phyloP scores from a whole-genome alignment of 169 alveolate genomes.

The Plasmodium falciparum region DNA sequence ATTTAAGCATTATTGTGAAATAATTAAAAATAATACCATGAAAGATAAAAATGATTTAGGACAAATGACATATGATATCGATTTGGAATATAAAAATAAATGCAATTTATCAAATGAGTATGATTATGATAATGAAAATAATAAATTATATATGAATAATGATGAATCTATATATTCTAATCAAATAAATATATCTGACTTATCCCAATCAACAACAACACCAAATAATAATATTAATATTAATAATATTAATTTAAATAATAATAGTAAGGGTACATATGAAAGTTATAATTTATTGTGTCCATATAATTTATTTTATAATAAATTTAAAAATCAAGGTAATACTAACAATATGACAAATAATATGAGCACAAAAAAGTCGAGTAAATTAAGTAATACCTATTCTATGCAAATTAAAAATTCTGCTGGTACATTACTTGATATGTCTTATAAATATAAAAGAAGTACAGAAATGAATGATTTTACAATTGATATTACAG shows the following conservation, averaged over 20 bases:
- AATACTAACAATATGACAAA: constrained; percentile 30
- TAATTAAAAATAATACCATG: constrained; percentile 9
- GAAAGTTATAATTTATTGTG: constrained; percentile 51
- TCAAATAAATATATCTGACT: constrained; percentile 17
- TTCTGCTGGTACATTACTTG: constrained; percentile 33
- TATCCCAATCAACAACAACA: neutral
- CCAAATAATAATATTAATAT: too few species aligned
- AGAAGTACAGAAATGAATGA: constrained; percentile 39
- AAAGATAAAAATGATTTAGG: neutral
- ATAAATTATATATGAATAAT: constrained; percentile 1
- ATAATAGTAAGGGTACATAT: constrained; percentile 14
- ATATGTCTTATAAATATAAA: constrained; percentile 37
- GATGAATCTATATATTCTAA: constrained; percentile 13
- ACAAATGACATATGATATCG: constrained; percentile 9
- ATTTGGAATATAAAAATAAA: constrained; percentile 7
- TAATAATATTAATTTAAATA: too few species aligned
- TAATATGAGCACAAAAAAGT: constrained; percentile 3
- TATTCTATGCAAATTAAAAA: constrained; percentile 52
- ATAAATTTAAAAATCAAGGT: constrained; percentile 39
- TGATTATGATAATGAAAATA: constrained; percentile 34
- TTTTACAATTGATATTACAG: constrained; percentile 39
- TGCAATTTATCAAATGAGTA: neutral
- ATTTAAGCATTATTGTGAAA: constrained; percentile 64
- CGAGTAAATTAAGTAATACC: constrained; percentile 38
- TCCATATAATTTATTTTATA: constrained; percentile 49